Percentiles rank a stretch among this genome's conserved stretches.
Evolutionary conservation across 2,329 filamentous ascomycete genomes (phyloP).

Genomic region (Phialophora expanda): DNA sequence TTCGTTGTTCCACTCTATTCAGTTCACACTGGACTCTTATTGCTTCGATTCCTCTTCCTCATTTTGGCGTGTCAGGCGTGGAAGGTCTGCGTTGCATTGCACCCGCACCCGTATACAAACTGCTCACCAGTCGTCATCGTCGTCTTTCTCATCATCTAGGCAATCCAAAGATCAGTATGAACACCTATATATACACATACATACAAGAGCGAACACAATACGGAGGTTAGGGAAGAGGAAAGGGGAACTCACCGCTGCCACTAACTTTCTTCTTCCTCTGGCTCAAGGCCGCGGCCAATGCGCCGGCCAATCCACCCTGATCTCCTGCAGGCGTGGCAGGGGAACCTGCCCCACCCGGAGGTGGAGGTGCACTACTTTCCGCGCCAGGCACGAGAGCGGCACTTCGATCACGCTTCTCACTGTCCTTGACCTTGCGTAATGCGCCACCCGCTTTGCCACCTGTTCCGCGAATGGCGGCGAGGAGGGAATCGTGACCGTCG

Average conservation of each 20-base stretch:
- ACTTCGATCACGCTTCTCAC: conserved; percentile 55
- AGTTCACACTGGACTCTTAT: background rate
- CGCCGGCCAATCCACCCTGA: conserved; percentile 74
- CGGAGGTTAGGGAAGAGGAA: background rate
- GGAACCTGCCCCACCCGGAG: conserved; percentile 59
- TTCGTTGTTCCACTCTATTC: too few relatives aligned
- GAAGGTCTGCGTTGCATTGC: background rate
- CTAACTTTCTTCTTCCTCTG: conserved; percentile 93
- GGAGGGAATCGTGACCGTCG: conserved; percentile 51
- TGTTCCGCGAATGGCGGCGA: conserved; percentile 59
- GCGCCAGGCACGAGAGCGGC: conserved; percentile 51
- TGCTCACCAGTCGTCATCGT: conserved; percentile 54
- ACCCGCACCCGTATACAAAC: background rate
- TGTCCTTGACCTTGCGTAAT: conserved; percentile 53
- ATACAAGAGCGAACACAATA: background rate
- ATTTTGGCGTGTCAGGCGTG: background rate
- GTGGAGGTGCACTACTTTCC: conserved; percentile 62
- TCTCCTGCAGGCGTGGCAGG: conserved; percentile 42
- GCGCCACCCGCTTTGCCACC: conserved; percentile 63
- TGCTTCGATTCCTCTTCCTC: background rate
- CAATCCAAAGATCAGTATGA: conserved; percentile 40
- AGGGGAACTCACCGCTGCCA: conserved; percentile 78
- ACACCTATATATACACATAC: background rate
- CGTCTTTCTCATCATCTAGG: conserved; percentile 54
- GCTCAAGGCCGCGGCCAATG: conserved; percentile 75